A percentile compares a stretch with the other conserved stretches of the same genome.
Evolutionary conservation across 2,329 filamentous ascomycete genomes (phyloP).

Genomic region (Zasmidium citrigriseum): DNA sequence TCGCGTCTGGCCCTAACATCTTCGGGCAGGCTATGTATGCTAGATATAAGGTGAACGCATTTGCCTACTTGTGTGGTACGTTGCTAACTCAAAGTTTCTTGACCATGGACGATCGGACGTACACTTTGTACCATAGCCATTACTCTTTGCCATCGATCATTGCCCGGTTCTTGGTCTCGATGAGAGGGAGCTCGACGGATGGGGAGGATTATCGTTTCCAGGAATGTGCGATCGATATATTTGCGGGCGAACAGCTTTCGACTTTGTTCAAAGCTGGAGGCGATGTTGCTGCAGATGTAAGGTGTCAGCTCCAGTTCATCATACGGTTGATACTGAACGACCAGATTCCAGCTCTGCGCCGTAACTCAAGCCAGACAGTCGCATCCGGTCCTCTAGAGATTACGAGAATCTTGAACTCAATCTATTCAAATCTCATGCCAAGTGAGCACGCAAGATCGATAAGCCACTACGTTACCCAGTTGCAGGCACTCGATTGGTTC

Average conservation of each 20-base stretch:
- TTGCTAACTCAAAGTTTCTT: too few relatives aligned
- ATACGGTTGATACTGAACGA: neutral
- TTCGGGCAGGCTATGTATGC: neutral
- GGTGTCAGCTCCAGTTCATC: neutral
- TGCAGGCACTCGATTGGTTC: neutral
- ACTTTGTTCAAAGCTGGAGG: neutral
- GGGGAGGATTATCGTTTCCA: neutral
- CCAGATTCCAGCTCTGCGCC: neutral
- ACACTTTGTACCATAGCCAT: neutral
- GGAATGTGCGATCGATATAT: neutral
- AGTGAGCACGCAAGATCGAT: neutral
- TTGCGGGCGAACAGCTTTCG: neutral
- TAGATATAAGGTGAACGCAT: too few relatives aligned
- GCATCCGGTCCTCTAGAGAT: neutral
- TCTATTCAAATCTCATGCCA: neutral
- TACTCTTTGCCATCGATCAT: neutral
- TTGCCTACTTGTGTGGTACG: too few relatives aligned
- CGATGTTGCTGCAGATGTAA: neutral
- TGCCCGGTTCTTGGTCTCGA: neutral
- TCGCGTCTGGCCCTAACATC: neutral
- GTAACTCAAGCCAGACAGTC: neutral
- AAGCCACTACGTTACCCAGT: neutral
- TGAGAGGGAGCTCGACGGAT: neutral
- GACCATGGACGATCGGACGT: too few relatives aligned
- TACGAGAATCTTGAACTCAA: neutral